Percentiles rank a stretch among this genome's conserved stretches.
Evolutionary conservation across 2,329 filamentous ascomycete genomes (phyloP).

Genomic region (Tolypocladium tundrense): DNA sequence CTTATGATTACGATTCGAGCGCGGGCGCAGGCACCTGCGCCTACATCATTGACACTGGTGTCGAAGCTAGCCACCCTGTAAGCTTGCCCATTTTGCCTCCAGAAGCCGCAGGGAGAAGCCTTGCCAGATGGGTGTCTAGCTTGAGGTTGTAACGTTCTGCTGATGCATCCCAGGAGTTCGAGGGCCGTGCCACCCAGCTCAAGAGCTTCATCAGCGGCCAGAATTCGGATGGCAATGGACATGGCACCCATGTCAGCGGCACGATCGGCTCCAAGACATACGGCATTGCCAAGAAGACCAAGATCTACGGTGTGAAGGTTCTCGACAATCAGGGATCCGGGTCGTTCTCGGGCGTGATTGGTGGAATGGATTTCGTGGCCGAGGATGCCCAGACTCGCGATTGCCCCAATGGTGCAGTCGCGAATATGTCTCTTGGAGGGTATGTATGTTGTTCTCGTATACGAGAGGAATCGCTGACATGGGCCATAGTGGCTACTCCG

Average conservation of each 20-base stretch:
- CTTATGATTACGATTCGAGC: conserved; percentile 22
- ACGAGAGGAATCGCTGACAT: no score
- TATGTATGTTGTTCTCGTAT: no score
- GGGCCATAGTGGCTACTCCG: conserved; percentile 20
- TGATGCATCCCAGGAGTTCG: conserved; percentile 19
- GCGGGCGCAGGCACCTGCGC: conserved; percentile 25
- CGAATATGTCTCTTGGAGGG: conserved; percentile 39
- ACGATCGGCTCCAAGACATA: conserved; percentile 22
- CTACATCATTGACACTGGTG: conserved; percentile 34
- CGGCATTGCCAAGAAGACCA: conserved; percentile 28
- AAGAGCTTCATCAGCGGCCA: conserved; percentile 21
- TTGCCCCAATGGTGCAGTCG: conserved; percentile 31
- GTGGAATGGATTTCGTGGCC: conserved; percentile 29
- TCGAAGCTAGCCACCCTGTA: conserved; percentile 21
- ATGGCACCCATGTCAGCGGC: conserved; percentile 23
- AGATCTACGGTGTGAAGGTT: conserved; percentile 29
- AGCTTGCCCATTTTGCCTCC: conserved; percentile 7
- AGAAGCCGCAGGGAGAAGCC: no score
- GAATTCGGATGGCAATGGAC: conserved; percentile 15
- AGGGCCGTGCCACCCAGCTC: conserved; percentile 26
- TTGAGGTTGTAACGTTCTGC: background rate
- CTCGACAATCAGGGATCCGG: conserved; percentile 22
- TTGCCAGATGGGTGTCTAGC: background rate
- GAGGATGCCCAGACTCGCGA: conserved; percentile 19
- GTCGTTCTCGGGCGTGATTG: conserved; percentile 25